These are phyloP conservation scores for Aspergillus sp. DNA, from an alignment of 2,329 filamentous ascomycete species.

Conservation along the genomic window DNA sequence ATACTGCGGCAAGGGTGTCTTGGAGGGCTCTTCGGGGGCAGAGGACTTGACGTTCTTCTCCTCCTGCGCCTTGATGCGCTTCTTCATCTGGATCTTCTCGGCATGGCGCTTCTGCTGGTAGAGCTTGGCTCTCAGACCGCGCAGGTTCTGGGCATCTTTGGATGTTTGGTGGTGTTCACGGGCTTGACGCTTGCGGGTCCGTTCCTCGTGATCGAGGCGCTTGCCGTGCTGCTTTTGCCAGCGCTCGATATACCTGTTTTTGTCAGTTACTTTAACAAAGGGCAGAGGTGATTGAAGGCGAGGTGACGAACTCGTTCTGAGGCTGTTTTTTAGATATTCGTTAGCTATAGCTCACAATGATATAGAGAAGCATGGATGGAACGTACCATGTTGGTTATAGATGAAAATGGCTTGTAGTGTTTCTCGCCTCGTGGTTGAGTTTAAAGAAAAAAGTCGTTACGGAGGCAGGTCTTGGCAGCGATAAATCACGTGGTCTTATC, in stretches of 20 bases:
- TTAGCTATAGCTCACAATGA: neutral
- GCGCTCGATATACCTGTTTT: conserved; percentile 61
- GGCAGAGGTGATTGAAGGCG: conserved; percentile 10
- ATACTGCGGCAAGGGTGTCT: conserved; percentile 80
- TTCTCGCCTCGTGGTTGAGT: conserved; percentile 20
- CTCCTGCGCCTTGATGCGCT: conserved; percentile 89
- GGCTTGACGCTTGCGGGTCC: conserved; percentile 75
- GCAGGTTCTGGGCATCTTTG: conserved; percentile 86
- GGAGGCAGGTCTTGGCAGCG: conserved; percentile 8
- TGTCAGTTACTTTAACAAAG: conserved; percentile 10
- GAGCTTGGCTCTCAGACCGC: conserved; percentile 85
- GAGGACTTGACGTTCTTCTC: conserved; percentile 89
- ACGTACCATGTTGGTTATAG: conserved; percentile 27
- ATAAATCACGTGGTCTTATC: conserved; percentile 13
- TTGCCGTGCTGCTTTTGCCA: conserved; percentile 61
- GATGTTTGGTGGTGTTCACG: conserved; percentile 84
- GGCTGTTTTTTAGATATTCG: conserved; percentile 14
- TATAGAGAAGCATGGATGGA: neutral
- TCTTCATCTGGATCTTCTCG: conserved; percentile 98
- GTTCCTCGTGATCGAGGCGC: conserved; percentile 77
- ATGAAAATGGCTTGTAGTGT: conserved; percentile 12
- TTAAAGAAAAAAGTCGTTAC: conserved; percentile 9
- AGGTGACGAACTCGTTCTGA: conserved; percentile 38
- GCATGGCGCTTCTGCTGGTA: conserved; percentile 88
- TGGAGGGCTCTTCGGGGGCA: conserved; percentile 66